Base-by-base conservation (phyloP, 2,329 filamentous ascomycete genomes). In the Xylaria sp. region DNA sequence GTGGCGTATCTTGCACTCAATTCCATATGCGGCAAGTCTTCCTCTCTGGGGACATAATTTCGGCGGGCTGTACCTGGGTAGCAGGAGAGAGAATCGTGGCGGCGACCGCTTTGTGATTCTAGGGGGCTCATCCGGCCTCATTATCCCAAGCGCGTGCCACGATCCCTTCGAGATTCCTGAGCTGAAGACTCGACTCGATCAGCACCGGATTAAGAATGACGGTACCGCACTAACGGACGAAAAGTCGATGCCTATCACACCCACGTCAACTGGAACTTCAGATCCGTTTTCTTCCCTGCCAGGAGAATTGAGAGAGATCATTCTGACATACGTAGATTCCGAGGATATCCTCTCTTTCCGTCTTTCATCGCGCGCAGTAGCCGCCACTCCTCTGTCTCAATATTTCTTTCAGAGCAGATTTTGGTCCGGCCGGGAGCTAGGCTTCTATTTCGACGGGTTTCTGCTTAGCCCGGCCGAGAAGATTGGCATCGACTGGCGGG, bases 21-120 rank as follows among this genome's bases (percentile, higher is more conserved):
- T 72, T 14, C 68, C 70, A 6, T 68, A 65, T 56, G 63, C 60
- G 6, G 63, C 52, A 31, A 57, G 63, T 9, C 37, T 72, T 50
- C 70, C 69, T 9, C 67, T 70, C 42, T 72, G 69, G 71, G 70
- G 69, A 17, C 70, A 72, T 38, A 71, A 67, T 49, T 72, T 70
- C 43, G 70, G 70, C 19, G 69, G 70, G 2, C 58, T 71, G 19
- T 72, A 70, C 56, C 46, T 61, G 19, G 45, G 52, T 14, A 35
- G 19, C 5, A 59, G 53, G 28, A 57, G 55, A n/a, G 45, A 55
- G n/a, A 50, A 53, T 31, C 42, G 49, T 15, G 42, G 43, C 4
- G 63, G 60, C 3, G 51, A 60, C 42, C 54, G 65, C 47, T 68
- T 68, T 37, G 54, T 66, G 6, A 59, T 67, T 35, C 50, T 70